Conservation (phyloP, 169 alveolate genomes). For the Eimeria nieschulzi region DNA sequence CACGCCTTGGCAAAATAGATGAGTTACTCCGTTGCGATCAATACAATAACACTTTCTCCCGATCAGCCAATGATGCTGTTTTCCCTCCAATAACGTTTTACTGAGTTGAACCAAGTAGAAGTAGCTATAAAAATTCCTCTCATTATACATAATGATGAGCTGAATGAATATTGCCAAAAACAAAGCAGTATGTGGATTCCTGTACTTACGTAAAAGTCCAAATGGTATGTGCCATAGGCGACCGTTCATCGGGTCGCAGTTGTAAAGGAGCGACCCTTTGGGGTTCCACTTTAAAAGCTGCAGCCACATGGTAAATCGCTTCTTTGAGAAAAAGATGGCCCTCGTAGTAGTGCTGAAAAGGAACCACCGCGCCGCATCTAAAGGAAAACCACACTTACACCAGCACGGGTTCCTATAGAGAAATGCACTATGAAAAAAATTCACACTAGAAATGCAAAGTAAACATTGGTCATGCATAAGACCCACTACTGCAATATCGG, state of each 20-base stretch:
- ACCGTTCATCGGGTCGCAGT: slow-evolving; percentile 55
- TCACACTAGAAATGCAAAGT: background rate
- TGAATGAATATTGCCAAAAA: background rate
- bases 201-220: slow-evolving; percentile 50
- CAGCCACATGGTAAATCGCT: slow-evolving; percentile 20
- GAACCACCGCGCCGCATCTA: background rate
- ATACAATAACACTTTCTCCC: too few species aligned
- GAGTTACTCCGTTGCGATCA: too few species aligned
- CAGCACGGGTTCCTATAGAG: background rate
- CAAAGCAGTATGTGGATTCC: background rate
- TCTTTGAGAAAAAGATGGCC: slow-evolving; percentile 20
- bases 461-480: background rate
- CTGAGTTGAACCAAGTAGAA: too few species aligned
- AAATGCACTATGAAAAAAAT: too few species aligned
- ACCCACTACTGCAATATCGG: slow-evolving; percentile 44
- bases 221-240: slow-evolving; percentile 8
- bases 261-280: slow-evolving; percentile 48
- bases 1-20: too few species aligned
- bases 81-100: too few species aligned
- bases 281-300: slow-evolving; percentile 16
- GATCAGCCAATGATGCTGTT: too few species aligned
- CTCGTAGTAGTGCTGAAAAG: slow-evolving; percentile 49
- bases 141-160: too few species aligned
- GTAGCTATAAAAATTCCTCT: too few species aligned
- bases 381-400: background rate